Percentiles rank a stretch among this genome's conserved stretches.
Evolutionary conservation across 2,329 filamentous ascomycete genomes (phyloP).

Genomic region (Claviceps arundinis): DNA sequence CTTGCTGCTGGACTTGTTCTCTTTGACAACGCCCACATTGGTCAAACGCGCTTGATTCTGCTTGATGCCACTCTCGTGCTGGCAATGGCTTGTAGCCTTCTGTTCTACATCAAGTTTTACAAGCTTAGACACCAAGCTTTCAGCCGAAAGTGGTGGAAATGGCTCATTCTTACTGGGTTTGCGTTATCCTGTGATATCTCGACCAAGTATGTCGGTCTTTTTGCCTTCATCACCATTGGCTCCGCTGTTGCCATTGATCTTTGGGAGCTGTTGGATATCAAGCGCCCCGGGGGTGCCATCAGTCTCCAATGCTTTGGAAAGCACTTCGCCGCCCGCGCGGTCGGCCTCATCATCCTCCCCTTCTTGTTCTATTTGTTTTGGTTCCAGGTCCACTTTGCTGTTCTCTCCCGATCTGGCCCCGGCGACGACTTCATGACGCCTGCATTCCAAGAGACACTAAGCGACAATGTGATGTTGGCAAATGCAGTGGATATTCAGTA

Average conservation of each 20-base stretch:
- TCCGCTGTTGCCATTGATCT: slow-evolving; percentile 88
- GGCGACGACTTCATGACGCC: slow-evolving; percentile 99
- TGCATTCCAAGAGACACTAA: slow-evolving; percentile 92
- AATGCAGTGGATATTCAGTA: slow-evolving; percentile 81
- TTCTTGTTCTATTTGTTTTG: slow-evolving; percentile 99
- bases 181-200: slow-evolving; percentile 94
- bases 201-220: slow-evolving; percentile 92
- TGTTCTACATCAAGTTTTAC: slow-evolving; percentile 96
- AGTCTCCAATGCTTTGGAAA: slow-evolving; percentile 68
- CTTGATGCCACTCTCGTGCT: slow-evolving; percentile 89
- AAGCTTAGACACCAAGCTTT: slow-evolving; percentile 86
- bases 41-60: slow-evolving; percentile 87
- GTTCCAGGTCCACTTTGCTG: slow-evolving; percentile 98
- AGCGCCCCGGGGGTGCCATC: slow-evolving; percentile 69
- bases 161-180: slow-evolving; percentile 90
- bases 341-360: slow-evolving; percentile 77
- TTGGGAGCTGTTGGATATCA: slow-evolving; percentile 87
- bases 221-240: slow-evolving; percentile 94
- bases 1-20: slow-evolving; percentile 76
- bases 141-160: slow-evolving; percentile 98
- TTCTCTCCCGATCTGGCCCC: slow-evolving; percentile 76
- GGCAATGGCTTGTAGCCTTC: slow-evolving; percentile 87
- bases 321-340: slow-evolving; percentile 77
- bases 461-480: slow-evolving; percentile 84
- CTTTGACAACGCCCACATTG: slow-evolving; percentile 95